Evolutionary conservation across 2,329 filamentous ascomycete genomes (phyloP).

Genomic region (Fulvia fulva): DNA sequence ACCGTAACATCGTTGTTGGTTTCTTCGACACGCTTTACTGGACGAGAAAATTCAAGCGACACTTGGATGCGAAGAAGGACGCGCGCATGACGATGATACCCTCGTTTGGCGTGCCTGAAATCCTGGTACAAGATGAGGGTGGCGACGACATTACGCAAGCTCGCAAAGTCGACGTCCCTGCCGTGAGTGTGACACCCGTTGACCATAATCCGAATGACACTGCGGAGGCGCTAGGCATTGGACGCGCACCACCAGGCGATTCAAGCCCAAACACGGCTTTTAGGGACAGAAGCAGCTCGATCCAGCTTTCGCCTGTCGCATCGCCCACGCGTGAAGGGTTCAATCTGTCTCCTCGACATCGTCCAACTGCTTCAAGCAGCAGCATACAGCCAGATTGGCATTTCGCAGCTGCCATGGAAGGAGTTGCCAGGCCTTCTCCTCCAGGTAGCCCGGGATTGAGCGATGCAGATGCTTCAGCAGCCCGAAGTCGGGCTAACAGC

Average conservation of each 20-base stretch:
- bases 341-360: slow-evolving; percentile 23
- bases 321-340: slow-evolving; percentile 20
- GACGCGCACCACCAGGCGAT: slow-evolving; percentile 12
- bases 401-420: slow-evolving; percentile 42
- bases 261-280: slow-evolving; percentile 5
- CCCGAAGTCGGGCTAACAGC: slow-evolving; percentile 61
- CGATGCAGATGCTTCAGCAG: slow-evolving; percentile 22
- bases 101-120: slow-evolving; percentile 80
- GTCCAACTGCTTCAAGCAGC: slow-evolving; percentile 24
- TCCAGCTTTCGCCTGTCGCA: slow-evolving; percentile 25
- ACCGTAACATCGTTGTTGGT: slow-evolving; percentile 81
- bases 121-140: slow-evolving; percentile 78
- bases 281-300: slow-evolving; percentile 29
- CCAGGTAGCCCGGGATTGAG: slow-evolving; percentile 23
- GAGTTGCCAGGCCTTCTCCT: slow-evolving; percentile 32
- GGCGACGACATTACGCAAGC: slow-evolving; percentile 41
- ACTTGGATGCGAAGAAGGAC: slow-evolving; percentile 66
- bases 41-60: slow-evolving; percentile 74
- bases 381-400: slow-evolving; percentile 43
- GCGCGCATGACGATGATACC: slow-evolving; percentile 75
- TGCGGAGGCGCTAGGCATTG: slow-evolving; percentile 25
- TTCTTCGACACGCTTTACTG: slow-evolving; percentile 96
- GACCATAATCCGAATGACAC: slow-evolving; percentile 33
- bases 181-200: slow-evolving; percentile 31
- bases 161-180: slow-evolving; percentile 28